These are phyloP conservation scores for Coemansia sp. DNA, from an alignment of 192 early-diverging fungal species.

Conservation along the genomic window DNA sequence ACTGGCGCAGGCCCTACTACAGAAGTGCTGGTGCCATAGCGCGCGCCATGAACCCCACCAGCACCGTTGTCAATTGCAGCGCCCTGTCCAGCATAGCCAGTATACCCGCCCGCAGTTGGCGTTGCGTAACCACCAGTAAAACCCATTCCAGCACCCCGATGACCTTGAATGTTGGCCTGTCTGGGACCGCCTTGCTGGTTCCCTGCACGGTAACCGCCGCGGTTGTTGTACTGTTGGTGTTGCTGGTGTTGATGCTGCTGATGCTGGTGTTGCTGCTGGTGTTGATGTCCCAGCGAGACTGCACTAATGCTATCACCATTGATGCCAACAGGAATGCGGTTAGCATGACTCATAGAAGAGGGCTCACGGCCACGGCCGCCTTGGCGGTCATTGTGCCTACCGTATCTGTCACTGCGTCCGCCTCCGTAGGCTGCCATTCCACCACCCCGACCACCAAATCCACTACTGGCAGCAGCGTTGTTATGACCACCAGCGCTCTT, in stretches of 20 bases:
- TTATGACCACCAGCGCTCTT: slow-evolving; percentile 10
- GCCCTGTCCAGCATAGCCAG: slow-evolving; percentile 29
- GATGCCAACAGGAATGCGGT: slow-evolving; percentile 37
- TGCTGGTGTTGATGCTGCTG: too few relatives aligned
- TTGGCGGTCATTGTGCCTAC: slow-evolving; percentile 22
- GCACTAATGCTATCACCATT: not conserved
- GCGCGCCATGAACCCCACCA: slow-evolving; percentile 13
- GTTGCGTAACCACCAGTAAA: slow-evolving; percentile 31
- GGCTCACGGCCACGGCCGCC: slow-evolving; percentile 25
- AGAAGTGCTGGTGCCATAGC: slow-evolving; percentile 20
- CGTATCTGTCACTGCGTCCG: slow-evolving; percentile 30
- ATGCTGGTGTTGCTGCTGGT: not conserved
- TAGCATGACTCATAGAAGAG: slow-evolving; percentile 22
- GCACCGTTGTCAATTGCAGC: slow-evolving; percentile 14
- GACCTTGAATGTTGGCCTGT: slow-evolving; percentile 3
- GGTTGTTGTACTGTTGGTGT: slow-evolving; percentile 7
- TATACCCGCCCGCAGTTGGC: slow-evolving; percentile 26
- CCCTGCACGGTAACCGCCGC: slow-evolving; percentile 22
- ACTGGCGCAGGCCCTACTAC: slow-evolving; percentile 13
- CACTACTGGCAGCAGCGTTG: slow-evolving; percentile 5
- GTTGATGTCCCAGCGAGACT: not conserved
- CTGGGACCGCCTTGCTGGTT: slow-evolving; percentile 12
- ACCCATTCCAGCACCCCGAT: slow-evolving; percentile 16
- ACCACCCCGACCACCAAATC: not conserved
- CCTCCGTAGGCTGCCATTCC: not conserved